A percentile compares a stretch with the other conserved stretches of the same genome.
These are phyloP conservation scores for Calonectria pseudoreteaudii DNA, from an alignment of 2,329 filamentous ascomycete genomes.

Conservation along the genomic window DNA sequence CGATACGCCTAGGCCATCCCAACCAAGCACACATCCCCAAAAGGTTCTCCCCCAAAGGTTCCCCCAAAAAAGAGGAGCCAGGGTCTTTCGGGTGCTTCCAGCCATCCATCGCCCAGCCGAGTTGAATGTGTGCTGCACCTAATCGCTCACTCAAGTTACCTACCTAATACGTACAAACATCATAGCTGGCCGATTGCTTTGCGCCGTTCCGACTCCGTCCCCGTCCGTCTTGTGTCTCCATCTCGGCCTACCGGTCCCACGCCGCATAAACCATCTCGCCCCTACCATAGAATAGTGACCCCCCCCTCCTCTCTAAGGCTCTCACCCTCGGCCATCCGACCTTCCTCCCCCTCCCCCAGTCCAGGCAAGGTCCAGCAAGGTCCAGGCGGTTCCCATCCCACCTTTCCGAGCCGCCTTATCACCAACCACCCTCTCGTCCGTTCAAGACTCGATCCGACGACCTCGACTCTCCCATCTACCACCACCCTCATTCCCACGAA, in stretches of 20 bases:
- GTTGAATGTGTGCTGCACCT: background rate
- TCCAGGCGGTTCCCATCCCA: constrained; percentile 11
- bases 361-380: background rate
- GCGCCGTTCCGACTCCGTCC: constrained; percentile 7
- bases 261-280: constrained; percentile 6
- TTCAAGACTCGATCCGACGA: background rate
- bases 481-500: background rate
- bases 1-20: constrained; percentile 10
- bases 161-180: constrained; percentile 15
- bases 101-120: background rate
- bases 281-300: constrained; percentile 10
- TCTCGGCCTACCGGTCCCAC: background rate
- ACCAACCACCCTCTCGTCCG: constrained; percentile 5
- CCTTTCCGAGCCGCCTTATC: constrained; percentile 18
- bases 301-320: background rate
- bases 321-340: background rate
- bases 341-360: background rate
- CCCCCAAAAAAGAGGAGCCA: constrained; percentile 3
- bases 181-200: background rate
- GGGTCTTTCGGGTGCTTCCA: constrained; percentile 2
- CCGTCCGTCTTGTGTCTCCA: constrained; percentile 7
- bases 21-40: background rate
- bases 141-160: constrained; percentile 7
- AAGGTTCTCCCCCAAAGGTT: constrained; percentile 3
- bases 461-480: background rate